Base-by-base conservation (phyloP, 805 yeast genomes). In the Metschnikowia proteae region DNA sequence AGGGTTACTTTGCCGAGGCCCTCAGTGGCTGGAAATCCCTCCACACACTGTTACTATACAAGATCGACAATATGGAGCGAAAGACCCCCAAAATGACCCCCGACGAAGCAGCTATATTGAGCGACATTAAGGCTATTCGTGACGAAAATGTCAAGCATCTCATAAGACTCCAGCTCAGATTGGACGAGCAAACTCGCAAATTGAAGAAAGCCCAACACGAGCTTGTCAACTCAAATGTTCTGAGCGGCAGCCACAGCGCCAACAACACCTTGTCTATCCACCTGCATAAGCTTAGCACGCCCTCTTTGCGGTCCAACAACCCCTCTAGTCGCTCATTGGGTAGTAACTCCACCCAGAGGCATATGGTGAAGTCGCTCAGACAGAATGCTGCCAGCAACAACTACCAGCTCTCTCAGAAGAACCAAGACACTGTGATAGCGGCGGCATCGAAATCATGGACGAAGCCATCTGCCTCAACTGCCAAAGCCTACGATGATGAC, bases 21-120 rank as follows among this genome's bases (percentile, higher is more conserved):
- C 65, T 84, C 22, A 79, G 77, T 50, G 91, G 91, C 2, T 85
- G 92, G 91, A 84, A 82, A 54, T 71, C 82, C 2, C 65, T 86
- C n/a, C 88, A 83, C 53, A 81, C 86, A 1, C 76, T 79, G 42
- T 72, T 83, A 2, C 71, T 80, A 42, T 79, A 71, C 60, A 80
- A 80, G 56, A 65, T 84, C 38, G 87, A 83, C 51, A 62, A 46
- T 55, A 85, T 56, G 75, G 84, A 59, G 67, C 78, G 63, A 64
- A 51, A 62, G 61, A 59, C 60, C 60, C 29, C 55, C 39, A 70
- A 68, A 48, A 52, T 63, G 37, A 29, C 43, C 25, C 26, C 49
- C n/a, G 57, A 57, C 25, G 60, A 55, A 27, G 38, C 49, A 1
- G 48, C 51, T n/a, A 28, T 57, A 29, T 40, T 57, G 30, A 25